Percentiles rank a stretch among this genome's conserved stretches.
phyloP scores from a whole-genome alignment of 2,329 filamentous ascomycete genomes.

The Neonectria punicea region DNA sequence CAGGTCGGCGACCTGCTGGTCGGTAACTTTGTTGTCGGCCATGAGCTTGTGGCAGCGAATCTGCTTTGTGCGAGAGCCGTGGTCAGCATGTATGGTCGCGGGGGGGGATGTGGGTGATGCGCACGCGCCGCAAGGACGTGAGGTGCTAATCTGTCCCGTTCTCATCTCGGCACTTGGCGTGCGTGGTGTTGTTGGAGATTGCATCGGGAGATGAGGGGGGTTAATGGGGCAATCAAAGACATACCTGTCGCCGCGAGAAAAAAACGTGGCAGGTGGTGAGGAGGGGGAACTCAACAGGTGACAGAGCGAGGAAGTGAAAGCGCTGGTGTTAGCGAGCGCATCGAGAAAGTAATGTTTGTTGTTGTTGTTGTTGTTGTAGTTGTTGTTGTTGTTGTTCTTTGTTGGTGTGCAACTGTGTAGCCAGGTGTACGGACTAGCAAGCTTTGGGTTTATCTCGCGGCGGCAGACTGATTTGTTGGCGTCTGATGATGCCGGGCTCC shows the following conservation, averaged over 20 bases:
- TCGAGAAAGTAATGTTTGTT: conserved; percentile 31
- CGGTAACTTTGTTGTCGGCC: conserved; percentile 66
- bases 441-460: conserved; percentile 28
- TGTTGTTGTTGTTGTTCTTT: conserved; percentile 24
- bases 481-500: conserved; percentile 33
- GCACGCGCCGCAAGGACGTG: conserved; percentile 21
- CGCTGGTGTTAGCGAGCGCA: conserved; percentile 34
- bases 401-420: conserved; percentile 25
- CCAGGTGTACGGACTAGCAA: conserved; percentile 12
- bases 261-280: conserved; percentile 30
- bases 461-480: conserved; percentile 12
- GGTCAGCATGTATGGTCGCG: conserved; percentile 25
- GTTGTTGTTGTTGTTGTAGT: conserved; percentile 24
- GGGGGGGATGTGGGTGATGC: conserved; percentile 3
- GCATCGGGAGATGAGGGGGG: conserved; percentile 21
- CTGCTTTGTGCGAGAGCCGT: conserved; percentile 18
- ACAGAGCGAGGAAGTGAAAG: conserved; percentile 28
- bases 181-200: conserved; percentile 30
- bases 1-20: conserved; percentile 67
- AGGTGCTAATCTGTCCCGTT: conserved; percentile 30
- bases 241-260: conserved; percentile 34
- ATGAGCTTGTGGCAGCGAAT: conserved; percentile 48
- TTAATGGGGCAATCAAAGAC: conserved; percentile 14
- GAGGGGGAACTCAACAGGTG: conserved; percentile 13
- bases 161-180: conserved; percentile 21